Percentiles rank a stretch among this genome's conserved stretches.
Conservation (phyloP, 2,329 filamentous ascomycete species). For the Cryphonectria parasitica region DNA sequence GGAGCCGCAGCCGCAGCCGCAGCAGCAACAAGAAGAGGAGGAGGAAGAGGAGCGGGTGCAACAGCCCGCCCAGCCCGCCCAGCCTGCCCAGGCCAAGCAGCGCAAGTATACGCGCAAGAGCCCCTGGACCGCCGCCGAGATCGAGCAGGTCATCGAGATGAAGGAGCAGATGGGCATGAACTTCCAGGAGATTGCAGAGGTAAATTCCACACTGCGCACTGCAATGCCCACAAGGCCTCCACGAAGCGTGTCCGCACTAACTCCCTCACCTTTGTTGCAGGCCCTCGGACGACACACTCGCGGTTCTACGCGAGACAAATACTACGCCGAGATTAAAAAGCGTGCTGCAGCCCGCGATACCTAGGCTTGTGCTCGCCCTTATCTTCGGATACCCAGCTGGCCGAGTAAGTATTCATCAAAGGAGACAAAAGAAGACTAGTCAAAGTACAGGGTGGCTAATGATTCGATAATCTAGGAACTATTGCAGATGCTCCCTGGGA, state of each 20-base stretch:
- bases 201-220: not conserved
- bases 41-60: too few relatives aligned
- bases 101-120: not conserved
- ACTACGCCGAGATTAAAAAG: not conserved
- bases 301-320: constrained; percentile 5
- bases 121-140: not conserved
- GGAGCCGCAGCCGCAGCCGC: too few relatives aligned
- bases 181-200: not conserved
- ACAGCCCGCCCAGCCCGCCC: not conserved
- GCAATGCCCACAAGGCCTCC: not conserved
- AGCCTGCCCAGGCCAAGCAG: not conserved
- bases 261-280: not conserved
- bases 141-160: not conserved
- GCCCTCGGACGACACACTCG: not conserved
- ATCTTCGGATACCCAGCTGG: not conserved
- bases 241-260: not conserved
- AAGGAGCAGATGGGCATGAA: not conserved
- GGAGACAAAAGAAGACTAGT: not conserved
- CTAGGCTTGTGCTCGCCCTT: not conserved
- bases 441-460: not conserved
- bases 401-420: not conserved
- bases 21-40: too few relatives aligned
- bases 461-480: not conserved
- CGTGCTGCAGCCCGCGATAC: not conserved
- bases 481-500: not conserved